Base-by-base conservation (phyloP, 1,284 basidiomycete species). In the Cutaneotrichosporon curvatum region DNA sequence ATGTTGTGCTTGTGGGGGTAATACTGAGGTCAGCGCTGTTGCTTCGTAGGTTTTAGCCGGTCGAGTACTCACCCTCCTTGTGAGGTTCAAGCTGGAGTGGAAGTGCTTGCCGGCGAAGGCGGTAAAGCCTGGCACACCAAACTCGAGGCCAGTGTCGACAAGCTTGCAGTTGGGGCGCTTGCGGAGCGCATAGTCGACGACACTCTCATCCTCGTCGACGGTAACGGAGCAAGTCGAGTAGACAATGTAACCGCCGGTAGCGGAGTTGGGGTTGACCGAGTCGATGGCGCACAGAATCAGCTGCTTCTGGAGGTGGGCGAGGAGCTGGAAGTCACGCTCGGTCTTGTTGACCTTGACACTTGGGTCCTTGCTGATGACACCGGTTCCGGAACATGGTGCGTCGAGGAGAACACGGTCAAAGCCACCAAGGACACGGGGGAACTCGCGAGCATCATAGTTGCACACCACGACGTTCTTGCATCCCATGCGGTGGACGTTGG, bases 211-310 rank as follows among this genome's bases (percentile, higher is more conserved):
- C 75, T 99, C 95, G 62, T 98, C 95, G 3, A 96, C 87, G 4
- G 87, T 96, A 38, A 99, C 90, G 7, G 92, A 97, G 70, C 95
- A 99, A 0, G 95, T 99, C 44, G 92, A 97, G 75, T 99, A 99
- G 50, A 98, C 94, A 58, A 98, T 76, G 70, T 85, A 92, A 20
- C 91, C 94, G 12, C 95, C 95, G 0, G 87, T 89, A 58, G 85
- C 82, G 2, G 90, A 94, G 47, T 84, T 81, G 10, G 92, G 81
- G 57, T 83, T 84, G 48, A 96, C 84, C 50, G 89, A 94, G 76
- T 99, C 95, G 66, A 99, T 91, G 3, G 94, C 95, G 68, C 94
- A 98, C 42, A 99, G 80, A 63, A 99, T 87, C 41, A 99, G 81
- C 70, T 99, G 95, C 73, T 98, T 98, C 75, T 99, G 95, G 21